Evolutionary conservation across 2,329 filamentous ascomycete species (phyloP), one percentile per base, ranked within the genome.

Genomic region (Aureobasidium leucospermi): DNA sequence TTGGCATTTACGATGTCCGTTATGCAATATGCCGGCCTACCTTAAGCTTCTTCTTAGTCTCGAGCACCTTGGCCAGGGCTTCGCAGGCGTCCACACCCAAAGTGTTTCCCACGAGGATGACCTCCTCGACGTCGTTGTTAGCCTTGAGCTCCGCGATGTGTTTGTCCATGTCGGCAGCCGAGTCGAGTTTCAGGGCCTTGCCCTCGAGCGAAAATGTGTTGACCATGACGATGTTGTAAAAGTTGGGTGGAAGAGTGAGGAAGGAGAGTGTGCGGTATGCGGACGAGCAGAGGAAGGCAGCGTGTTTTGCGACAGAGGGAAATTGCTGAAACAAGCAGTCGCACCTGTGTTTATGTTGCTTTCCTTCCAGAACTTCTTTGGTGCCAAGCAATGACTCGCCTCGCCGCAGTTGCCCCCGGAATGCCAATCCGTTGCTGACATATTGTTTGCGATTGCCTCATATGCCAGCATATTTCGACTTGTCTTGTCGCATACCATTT

Each of bases 181-280:
- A 90, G 78, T 95, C 87, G 70, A 99, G 88, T 81, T 96, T 96
- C 68, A 97, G 83, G 69, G 88, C 88, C 79, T 88, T 94, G 75
- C 89, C 91, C 75, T 96, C 89, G 66, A 97, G 85, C 67, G 91
- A 92, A 78, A 96, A 97, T 70, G 90, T 73, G 73, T 88, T 91
- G 57, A 75, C 68, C 77, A 81, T 82, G 64, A 82, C 85, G 64
- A 72, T 7, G 46, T 41, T 4, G 13, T 8, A 5, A 23, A 16
- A n/a, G 32, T 28, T 28, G 32, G 32, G 19, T 9, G 34, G 47
- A 51, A 13, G 31, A 6, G 7, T n/a, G 3, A 32, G 42, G 6
- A 31, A 1, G n/a, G 32, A 36, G 39, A 47, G 19, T n/a, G 29
- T 6, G 41, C 15, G 53, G 31, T 57, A n/a, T 45, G 16, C 16